Conservation (phyloP, 129 eudicot species). For the Silybum marianum region DNA sequence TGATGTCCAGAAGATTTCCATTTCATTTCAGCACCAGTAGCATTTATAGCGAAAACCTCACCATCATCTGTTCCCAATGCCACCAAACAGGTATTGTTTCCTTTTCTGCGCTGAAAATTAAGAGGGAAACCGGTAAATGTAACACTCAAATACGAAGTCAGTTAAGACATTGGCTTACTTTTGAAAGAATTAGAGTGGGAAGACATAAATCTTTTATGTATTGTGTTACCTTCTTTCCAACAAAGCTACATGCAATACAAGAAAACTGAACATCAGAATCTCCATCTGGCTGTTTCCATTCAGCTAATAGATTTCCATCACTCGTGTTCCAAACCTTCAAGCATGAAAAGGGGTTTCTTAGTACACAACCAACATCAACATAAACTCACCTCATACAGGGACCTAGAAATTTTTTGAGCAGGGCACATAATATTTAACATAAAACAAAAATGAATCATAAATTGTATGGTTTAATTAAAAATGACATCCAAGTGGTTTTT, state of each 20-base stretch:
- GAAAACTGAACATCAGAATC: conserved; percentile 30
- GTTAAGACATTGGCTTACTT: no score
- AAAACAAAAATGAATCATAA: not conserved
- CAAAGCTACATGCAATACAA: conserved; percentile 46
- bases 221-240: conserved; percentile 50
- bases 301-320: conserved; percentile 47
- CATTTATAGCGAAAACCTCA: conserved; percentile 37
- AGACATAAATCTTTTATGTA: not conserved
- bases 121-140: not conserved
- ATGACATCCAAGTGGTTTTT: not conserved
- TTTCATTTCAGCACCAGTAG: conserved; percentile 36
- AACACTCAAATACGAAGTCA: conserved; percentile 4
- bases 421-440: not conserved
- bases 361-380: not conserved
- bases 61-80: conserved; percentile 54
- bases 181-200: not conserved
- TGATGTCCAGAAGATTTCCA: conserved; percentile 53
- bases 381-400: not conserved
- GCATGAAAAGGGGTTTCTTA: not conserved
- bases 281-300: conserved; percentile 48
- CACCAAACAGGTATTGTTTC: conserved; percentile 42
- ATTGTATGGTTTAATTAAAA: not conserved
- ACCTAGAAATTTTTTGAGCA: not conserved
- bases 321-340: conserved; percentile 65
- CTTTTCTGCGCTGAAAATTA: conserved; percentile 46